These are phyloP conservation scores for Tylopilus microsporus DNA, from an alignment of 1,284 basidiomycete species.

Conservation along the genomic window DNA sequence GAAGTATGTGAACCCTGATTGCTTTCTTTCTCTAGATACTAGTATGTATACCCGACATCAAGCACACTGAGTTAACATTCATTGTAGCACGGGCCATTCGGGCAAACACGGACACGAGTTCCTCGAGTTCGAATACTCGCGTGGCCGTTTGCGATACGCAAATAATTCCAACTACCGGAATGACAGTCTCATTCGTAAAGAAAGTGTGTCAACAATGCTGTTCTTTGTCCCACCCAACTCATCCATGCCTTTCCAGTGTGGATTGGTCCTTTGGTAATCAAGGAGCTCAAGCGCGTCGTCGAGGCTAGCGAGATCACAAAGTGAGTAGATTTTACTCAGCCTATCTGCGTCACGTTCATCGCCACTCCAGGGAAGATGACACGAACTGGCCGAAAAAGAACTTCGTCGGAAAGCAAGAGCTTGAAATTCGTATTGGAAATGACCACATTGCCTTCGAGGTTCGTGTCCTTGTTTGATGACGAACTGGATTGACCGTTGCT, in stretches of 20 bases:
- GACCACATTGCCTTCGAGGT: constrained; percentile 99
- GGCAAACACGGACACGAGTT: constrained; percentile 98
- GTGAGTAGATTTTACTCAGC: constrained; percentile 40
- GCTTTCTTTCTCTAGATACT: constrained; percentile 58
- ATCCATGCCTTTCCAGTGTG: constrained; percentile 63
- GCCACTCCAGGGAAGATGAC: constrained; percentile 82
- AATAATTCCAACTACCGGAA: constrained; percentile 99
- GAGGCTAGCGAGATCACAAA: constrained; percentile 93
- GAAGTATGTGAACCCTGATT: not conserved
- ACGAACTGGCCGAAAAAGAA: constrained; percentile 98
- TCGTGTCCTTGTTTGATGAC: constrained; percentile 23
- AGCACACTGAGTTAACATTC: constrained; percentile 3
- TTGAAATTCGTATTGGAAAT: constrained; percentile 90
- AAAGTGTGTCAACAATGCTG: constrained; percentile 61
- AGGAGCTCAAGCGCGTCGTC: constrained; percentile 93
- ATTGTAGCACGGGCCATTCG: constrained; percentile 81
- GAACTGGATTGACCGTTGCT: not conserved
- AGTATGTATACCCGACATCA: constrained; percentile 48
- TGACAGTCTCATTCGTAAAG: constrained; percentile 95
- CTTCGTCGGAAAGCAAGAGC: constrained; percentile 94
- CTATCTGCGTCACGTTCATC: not conserved
- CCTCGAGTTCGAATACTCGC: constrained; percentile 96
- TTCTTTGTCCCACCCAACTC: not conserved
- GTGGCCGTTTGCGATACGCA: constrained; percentile 93
- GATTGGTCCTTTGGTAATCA: constrained; percentile 85